phyloP scores from a whole-genome alignment of 306 rosid species.

The Heteromeles arbutifolia region DNA sequence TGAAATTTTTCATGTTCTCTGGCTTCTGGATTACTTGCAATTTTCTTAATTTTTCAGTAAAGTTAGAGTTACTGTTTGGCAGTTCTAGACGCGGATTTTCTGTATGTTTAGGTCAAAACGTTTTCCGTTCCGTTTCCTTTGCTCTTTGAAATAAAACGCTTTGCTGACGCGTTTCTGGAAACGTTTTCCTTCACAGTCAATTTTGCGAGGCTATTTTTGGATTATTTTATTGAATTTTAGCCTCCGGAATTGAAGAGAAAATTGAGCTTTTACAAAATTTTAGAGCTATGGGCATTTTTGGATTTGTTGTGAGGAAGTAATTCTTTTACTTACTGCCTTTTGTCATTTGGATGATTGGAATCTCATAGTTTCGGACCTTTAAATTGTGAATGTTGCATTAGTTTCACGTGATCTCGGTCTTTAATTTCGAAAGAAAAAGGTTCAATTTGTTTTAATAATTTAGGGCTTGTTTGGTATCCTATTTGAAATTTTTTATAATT shows the following conservation, averaged over 20 bases:
- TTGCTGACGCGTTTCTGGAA: neutral
- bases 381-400: neutral
- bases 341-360: constrained; percentile 4
- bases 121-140: neutral
- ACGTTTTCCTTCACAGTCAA: neutral
- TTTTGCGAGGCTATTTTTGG: neutral
- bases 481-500: too few relatives aligned
- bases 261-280: neutral
- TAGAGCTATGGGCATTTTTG: neutral
- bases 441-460: neutral
- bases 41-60: neutral
- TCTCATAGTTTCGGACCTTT: neutral
- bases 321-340: neutral
- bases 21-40: neutral
- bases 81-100: neutral
- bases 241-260: neutral
- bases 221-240: neutral
- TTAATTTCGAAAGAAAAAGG: neutral
- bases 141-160: neutral
- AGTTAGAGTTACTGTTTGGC: neutral
- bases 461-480: too few relatives aligned
- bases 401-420: neutral
- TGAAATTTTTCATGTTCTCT: constrained; percentile 11
- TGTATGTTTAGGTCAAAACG: neutral
- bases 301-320: neutral